phyloP scores from a whole-genome alignment of 352 stramenopile species.

The Thraustotheca clavata region DNA sequence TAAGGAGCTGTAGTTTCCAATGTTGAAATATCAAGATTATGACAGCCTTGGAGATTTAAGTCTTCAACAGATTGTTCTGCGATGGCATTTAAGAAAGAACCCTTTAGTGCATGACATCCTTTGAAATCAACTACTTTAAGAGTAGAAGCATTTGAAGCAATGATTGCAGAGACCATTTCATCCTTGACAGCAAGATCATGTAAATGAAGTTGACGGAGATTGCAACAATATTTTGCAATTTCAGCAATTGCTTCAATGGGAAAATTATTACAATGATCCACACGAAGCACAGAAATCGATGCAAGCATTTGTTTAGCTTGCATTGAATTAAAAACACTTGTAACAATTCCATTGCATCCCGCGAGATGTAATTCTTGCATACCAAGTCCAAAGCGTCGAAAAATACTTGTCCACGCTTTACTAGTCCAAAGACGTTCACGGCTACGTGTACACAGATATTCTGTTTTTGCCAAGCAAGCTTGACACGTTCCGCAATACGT shows the following conservation, averaged over 20 bases:
- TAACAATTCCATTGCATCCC: conserved; percentile 38
- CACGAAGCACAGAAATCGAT: not conserved
- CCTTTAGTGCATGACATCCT: conserved; percentile 63
- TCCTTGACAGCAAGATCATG: conserved; percentile 63
- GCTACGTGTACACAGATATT: conserved; percentile 48
- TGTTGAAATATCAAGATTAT: conserved; percentile 64
- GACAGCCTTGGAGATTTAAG: conserved; percentile 64
- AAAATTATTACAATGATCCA: not conserved
- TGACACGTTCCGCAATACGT: conserved; percentile 58
- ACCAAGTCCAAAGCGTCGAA: conserved; percentile 28
- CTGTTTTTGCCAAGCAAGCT: conserved; percentile 33
- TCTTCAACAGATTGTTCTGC: conserved; percentile 34
- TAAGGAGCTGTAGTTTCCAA: conserved; percentile 45
- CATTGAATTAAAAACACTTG: not conserved
- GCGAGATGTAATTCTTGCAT: conserved; percentile 50
- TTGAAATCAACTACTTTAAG: conserved; percentile 62
- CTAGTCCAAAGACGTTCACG: conserved; percentile 21
- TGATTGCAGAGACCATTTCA: conserved; percentile 35
- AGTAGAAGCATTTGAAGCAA: conserved; percentile 36
- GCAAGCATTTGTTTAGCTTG: not conserved
- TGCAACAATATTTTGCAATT: conserved; percentile 36
- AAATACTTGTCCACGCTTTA: conserved; percentile 49
- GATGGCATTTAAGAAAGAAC: conserved; percentile 41
- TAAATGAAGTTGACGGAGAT: conserved; percentile 51
- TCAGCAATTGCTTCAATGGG: conserved; percentile 4